Evolutionary conservation across 768 basidiomycete genomes (phyloP), one percentile per base, ranked within the genome.

Genomic region (Hypholoma sublateritium): DNA sequence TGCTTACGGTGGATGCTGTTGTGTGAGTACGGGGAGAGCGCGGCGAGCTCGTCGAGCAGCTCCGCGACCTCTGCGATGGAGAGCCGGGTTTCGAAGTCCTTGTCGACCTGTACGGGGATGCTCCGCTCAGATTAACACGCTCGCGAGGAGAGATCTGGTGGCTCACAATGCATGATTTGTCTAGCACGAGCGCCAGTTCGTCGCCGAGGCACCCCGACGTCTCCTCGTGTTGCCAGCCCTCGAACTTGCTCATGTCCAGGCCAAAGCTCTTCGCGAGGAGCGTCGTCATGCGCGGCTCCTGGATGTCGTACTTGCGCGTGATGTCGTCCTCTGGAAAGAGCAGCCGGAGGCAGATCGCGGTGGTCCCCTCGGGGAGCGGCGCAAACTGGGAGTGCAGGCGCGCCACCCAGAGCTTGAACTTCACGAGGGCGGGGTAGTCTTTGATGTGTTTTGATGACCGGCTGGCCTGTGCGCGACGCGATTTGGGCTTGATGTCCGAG

Each of bases 291-390:
- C 72, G 78, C 13, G 75, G 72, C 72, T 94, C 92, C 67, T 89
- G 83, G 65, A 94, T 75, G 34, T 84, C 83, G 62, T 88, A 95
- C 68, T 84, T 84, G 21, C 95, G 77, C 14, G 80, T 70, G 1
- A 74, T 63, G 58, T 95, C 91, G 55, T 92, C 85, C 58, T 95
- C 87, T 0, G 95, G 93, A 65, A 95, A 95, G n/a, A 96, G 73
- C 4, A 94, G 70, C 6, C 85, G 82, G 63, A 95, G 86, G 28
- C 92, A 70, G 5, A 80, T 78, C 13, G 78, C 74, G 8, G 86
- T 83, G 0, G 84, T 86, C 4, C 80, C 78, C 0, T 67, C 65
- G 0, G 83, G 81, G 19, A 88, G 69, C 13, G 84, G 81, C 12
- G 70, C 65, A 63, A 77, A 83, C 14, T 68, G 61, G n/a, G 46